Evolutionary conservation across 169 alveolate species (phyloP), one percentile per base, ranked within the genome.

Genomic region (Toxoplasma gondii): DNA sequence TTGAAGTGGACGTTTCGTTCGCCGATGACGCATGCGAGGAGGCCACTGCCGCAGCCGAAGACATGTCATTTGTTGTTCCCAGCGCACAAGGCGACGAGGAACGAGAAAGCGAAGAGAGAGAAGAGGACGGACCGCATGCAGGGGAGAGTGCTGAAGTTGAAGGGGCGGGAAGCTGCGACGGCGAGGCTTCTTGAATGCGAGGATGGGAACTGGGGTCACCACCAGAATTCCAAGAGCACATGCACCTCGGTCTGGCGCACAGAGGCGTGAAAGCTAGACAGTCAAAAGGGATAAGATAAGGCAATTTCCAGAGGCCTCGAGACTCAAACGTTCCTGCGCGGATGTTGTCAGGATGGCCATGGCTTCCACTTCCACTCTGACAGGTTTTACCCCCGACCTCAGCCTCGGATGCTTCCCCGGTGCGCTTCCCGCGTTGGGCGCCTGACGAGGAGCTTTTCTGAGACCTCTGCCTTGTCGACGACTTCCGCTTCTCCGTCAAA

Each of bases 211-310:
- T 38, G 22, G 45, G 41, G 27, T 19, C 44, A n/a, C 41, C 78
- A n/a, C 41, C 7, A 19, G 78, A 19, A 31, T 64, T 31, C 34
- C 34, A 24, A 24, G 29, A 0, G 45, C 87, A 78, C 27, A 34
- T 34, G 45, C 87, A 78, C 45, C 27, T 22, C 27, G 87, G 87
- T 0, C 45, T 22, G 29, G 87, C 87, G 45, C 87, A 78, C 22
- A 78, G 45, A 78, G 87, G 87, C 45, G 87, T 78, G 29, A 78
- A 78, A 12, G 87, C 87, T 0, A 78, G 43, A 34, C 87, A 78
- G 29, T 78, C 87, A 4, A 78, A 78, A 19, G 87, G 87, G 16
- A 78, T 16, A 27, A 78, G 87, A 78, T 78, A 78, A 19, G 87
- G 87, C 87, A 78, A 34, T 12, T 34, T 39, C 53, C 45, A 78